Percentiles rank a stretch among this genome's conserved stretches.
Conservation (phyloP, 345 rosid genomes). For the Boechera divaricarpa region DNA sequence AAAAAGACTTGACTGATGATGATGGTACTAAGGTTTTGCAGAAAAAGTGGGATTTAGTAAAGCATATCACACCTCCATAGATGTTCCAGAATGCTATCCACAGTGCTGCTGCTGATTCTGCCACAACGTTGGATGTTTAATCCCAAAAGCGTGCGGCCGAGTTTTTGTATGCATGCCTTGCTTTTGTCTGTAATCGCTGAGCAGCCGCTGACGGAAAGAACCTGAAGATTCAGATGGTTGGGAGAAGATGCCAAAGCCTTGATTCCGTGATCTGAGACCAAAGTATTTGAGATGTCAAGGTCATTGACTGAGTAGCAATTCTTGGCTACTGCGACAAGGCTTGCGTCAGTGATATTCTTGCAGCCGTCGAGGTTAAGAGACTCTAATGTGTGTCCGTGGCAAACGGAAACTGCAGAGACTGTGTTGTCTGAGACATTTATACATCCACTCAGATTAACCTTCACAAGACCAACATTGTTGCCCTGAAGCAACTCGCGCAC, state of each 20-base stretch:
- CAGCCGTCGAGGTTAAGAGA: conserved; percentile 81
- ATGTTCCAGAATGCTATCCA: conserved; percentile 63
- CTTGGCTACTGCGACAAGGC: conserved; percentile 67
- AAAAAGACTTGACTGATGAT: conserved; percentile 36
- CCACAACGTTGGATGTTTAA: conserved; percentile 84
- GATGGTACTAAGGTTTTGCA: conserved; percentile 26
- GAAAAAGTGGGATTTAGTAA: conserved; percentile 58
- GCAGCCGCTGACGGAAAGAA: conserved; percentile 83
- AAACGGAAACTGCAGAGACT: conserved; percentile 56
- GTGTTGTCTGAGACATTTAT: conserved; percentile 67
- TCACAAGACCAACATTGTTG: conserved; percentile 66
- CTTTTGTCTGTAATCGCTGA: conserved; percentile 68
- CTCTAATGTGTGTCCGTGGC: conserved; percentile 85
- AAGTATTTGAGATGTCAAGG: conserved; percentile 74
- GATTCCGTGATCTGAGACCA: conserved; percentile 71
- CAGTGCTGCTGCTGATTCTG: conserved; percentile 64
- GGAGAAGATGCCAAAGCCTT: conserved; percentile 60
- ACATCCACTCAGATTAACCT: conserved; percentile 78
- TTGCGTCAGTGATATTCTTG: conserved; percentile 67
- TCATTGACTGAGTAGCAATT: conserved; percentile 73
- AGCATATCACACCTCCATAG: conserved; percentile 94
- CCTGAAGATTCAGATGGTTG: conserved; percentile 70
- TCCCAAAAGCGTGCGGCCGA: conserved; percentile 78
- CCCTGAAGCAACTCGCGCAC: conserved; percentile 63
- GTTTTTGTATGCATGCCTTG: conserved; percentile 59